A percentile compares a stretch with the other conserved stretches of the same genome.
Evolutionary conservation across 2,329 filamentous ascomycete species (phyloP).

Genomic region (Alternaria atra): DNA sequence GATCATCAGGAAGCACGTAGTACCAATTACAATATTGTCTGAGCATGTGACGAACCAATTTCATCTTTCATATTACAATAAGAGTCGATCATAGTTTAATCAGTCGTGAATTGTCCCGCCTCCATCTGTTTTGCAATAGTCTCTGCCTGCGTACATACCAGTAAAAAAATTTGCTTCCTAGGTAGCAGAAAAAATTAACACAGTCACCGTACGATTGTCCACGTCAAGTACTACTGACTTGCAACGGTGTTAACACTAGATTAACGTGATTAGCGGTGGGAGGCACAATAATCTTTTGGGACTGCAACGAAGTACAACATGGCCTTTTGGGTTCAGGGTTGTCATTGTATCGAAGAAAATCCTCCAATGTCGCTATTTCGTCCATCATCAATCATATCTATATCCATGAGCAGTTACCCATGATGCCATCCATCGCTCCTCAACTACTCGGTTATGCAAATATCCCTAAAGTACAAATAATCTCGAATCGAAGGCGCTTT

Average conservation of each 20-base stretch:
- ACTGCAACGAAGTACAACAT: background rate
- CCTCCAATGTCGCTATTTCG: slow-evolving; percentile 21
- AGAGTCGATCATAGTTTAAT: too few relatives aligned
- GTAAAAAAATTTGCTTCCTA: too few relatives aligned
- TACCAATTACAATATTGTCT: too few relatives aligned
- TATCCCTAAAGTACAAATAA: slow-evolving; percentile 49
- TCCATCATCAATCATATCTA: slow-evolving; percentile 20
- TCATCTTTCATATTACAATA: too few relatives aligned
- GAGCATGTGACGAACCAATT: too few relatives aligned
- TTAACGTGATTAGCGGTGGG: background rate
- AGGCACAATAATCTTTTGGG: background rate
- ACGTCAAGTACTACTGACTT: too few relatives aligned
- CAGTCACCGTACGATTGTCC: too few relatives aligned
- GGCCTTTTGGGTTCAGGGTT: slow-evolving; percentile 16
- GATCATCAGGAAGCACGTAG: too few relatives aligned
- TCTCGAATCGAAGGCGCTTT: slow-evolving; percentile 39
- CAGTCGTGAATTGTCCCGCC: too few relatives aligned
- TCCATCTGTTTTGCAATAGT: too few relatives aligned
- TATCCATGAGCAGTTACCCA: slow-evolving; percentile 11
- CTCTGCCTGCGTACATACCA: too few relatives aligned
- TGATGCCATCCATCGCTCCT: slow-evolving; percentile 18
- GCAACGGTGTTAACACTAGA: background rate
- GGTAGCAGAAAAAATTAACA: too few relatives aligned
- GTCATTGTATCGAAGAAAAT: slow-evolving; percentile 21
- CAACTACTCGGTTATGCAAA: slow-evolving; percentile 44